These are phyloP conservation scores for Penstemon eatonii DNA, from an alignment of 257 asterid genomes.

Conservation along the genomic window DNA sequence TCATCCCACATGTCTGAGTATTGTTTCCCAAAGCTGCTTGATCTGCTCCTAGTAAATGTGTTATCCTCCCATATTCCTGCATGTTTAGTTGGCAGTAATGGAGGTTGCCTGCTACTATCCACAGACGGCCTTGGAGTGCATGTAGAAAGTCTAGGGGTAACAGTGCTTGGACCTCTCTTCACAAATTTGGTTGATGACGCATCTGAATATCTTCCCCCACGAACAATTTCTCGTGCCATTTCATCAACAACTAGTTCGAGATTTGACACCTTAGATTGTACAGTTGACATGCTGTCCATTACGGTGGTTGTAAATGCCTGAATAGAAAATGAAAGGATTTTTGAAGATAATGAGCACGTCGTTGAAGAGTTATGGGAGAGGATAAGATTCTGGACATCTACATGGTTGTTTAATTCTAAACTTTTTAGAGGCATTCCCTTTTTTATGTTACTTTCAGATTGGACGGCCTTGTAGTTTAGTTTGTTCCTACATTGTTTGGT, in stretches of 20 bases:
- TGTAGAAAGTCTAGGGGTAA: constrained; percentile 72
- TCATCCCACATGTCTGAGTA: constrained; percentile 58
- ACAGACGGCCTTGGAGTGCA: constrained; percentile 81
- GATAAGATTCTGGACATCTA: too few relatives aligned
- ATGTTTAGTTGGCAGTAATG: constrained; percentile 45
- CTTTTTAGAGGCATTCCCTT: too few relatives aligned
- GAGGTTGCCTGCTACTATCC: constrained; percentile 52
- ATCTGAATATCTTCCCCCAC: constrained; percentile 56
- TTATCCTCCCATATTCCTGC: constrained; percentile 52
- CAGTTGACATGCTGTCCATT: constrained; percentile 70
- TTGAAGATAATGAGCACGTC: too few relatives aligned
- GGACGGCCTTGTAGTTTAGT: too few relatives aligned
- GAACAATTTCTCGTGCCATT: constrained; percentile 63
- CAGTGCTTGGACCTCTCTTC: constrained; percentile 58
- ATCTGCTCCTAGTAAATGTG: constrained; percentile 48
- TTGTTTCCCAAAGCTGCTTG: constrained; percentile 49
- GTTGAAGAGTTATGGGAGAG: too few relatives aligned
- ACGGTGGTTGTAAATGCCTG: constrained; percentile 70
- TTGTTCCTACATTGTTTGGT: too few relatives aligned
- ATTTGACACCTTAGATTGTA: constrained; percentile 81
- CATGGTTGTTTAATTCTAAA: too few relatives aligned
- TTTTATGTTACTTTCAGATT: too few relatives aligned
- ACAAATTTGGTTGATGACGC: constrained; percentile 42
- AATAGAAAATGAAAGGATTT: too few relatives aligned
- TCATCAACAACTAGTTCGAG: constrained; percentile 75